Evolutionary conservation across 176 grass and related monocot genomes (phyloP), one percentile per base, ranked within the genome.

Genomic region (Musa beccarii): DNA sequence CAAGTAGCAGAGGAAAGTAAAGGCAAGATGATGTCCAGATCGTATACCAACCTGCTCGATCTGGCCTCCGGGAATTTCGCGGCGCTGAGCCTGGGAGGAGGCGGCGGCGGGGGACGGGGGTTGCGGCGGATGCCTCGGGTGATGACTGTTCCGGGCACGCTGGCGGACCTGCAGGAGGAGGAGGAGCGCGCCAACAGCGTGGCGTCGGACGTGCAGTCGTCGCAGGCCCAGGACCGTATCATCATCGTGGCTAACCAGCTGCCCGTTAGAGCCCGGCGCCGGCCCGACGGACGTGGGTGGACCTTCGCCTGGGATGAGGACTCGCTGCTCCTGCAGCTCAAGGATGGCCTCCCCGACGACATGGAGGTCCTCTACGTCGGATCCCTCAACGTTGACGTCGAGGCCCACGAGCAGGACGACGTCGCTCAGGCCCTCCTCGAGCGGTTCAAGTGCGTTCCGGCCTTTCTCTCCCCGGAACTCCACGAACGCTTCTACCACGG

Each of bases 291-390:
- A 11, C 59, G 83, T 25, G 83, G 89, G 1, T 92, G 85, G 89
- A 64, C 1, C 78, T 88, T 92, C 83, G 13, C 25, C 65, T 92
- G 89, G 89, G 89, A 92, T 70, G 85, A 88, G 78, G 89, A 92
- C 83, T 85, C 85, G 56, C 89, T 92, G 20, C 89, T 91, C 53
- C 72, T 83, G 56, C 83, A 92, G 80, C 85, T 92, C 74, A 86
- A 86, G 65, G 89, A 85, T 66, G 89, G 89, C 22, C 89, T 92
- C 69, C 89, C 89, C 14, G 85, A 85, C 2, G 89, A 91, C 69
- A 91, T 91, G 89, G 89, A 91, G 82, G 89, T 91, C 17, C 85
- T 91, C 80, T 91, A 87, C 85, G 82, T 91, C 53, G 89, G 89
- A 76, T 91, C 89, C 52, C 89, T 91, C 77, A 68, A 59, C 28